Base-by-base conservation (phyloP, 805 yeast species). In the Candida piceae region DNA sequence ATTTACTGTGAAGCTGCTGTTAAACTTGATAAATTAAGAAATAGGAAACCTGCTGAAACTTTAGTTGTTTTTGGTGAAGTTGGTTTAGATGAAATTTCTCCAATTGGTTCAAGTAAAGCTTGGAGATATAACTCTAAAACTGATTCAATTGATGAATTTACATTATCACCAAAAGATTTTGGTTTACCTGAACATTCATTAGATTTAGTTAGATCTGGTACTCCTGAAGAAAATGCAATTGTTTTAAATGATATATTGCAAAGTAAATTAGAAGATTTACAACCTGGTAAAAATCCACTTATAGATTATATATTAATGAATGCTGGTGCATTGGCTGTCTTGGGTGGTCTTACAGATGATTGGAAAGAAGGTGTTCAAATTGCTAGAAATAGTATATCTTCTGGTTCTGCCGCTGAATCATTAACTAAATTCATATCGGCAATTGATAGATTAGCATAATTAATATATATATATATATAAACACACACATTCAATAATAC, bases 81-180 rank as follows among this genome's bases (percentile, higher is more conserved):
- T 33, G 96, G 96, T 0, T 66, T 93, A 21, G 99, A 93, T 56
- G 98, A 93, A 63, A 84, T 93, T 24, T 82, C 96, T 2, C 96
- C 97, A 2, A 76, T 81, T 21, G 97, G 97, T 0, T 61, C 66
- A 37, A 82, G 96, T 3, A 75, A 76, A 39, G 76, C 81, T 42
- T 93, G 99, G 99, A 66, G 71, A 35, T 57, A 57, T 33, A 64
- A 70, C 25, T 51, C 55, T 11, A 55, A 66, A 2, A 74, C 70
- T 0, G 52, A 58, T 16, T 65, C 76, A 19, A 59, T 67, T 7
- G 60, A 61, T 15, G 69, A 69, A 32, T 66, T 62, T 29, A 40
- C 42, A 24, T 46, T 84, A 2, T 64, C 69, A 8, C 97, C 98
- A 2, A 55, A 63, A 16, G 94, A 88, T 62, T 93, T 93, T 52